Percentiles rank a stretch among this genome's conserved stretches.
Conservation (phyloP, 1,139 yeast genomes). For the Scheffersomyces titani region DNA sequence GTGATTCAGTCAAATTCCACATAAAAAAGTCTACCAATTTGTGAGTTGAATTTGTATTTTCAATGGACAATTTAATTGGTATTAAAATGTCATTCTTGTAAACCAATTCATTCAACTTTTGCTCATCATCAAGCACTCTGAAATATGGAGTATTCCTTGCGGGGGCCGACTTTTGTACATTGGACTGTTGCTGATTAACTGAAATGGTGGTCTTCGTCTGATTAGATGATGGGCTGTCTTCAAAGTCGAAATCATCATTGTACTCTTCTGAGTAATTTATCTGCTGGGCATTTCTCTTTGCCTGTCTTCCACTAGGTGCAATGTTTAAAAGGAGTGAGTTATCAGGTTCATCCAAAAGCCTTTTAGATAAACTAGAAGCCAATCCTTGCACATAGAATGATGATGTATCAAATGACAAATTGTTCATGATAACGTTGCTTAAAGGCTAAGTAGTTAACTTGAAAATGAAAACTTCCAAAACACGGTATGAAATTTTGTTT, state of each 20-base stretch:
- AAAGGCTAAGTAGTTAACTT: background rate
- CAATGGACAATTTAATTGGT: constrained; percentile 79
- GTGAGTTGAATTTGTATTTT: constrained; percentile 58
- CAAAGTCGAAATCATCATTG: constrained; percentile 69
- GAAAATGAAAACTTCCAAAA: background rate
- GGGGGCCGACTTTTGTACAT: constrained; percentile 35
- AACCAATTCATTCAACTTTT: constrained; percentile 27
- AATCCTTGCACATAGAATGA: constrained; percentile 17
- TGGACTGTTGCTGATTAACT: constrained; percentile 22
- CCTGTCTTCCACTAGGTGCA: constrained; percentile 74
- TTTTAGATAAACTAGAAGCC: constrained; percentile 16
- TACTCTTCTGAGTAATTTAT: constrained; percentile 78
- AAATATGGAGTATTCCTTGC: constrained; percentile 36
- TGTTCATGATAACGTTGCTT: constrained; percentile 4
- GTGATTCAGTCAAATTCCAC: constrained; percentile 85
- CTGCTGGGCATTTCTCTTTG: constrained; percentile 71
- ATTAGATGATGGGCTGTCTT: constrained; percentile 41
- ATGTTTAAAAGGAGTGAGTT: constrained; percentile 58
- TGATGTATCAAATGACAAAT: constrained; percentile 13
- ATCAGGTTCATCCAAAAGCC: constrained; percentile 55
- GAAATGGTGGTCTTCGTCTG: constrained; percentile 11
- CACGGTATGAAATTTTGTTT: background rate
- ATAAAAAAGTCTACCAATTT: constrained; percentile 79
- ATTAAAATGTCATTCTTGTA: constrained; percentile 51
- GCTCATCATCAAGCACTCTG: constrained; percentile 22